A percentile compares a stretch with the other conserved stretches of the same genome.
These are phyloP conservation scores for Mucuna pruriens DNA, from an alignment of 306 rosid genomes.

Conservation along the genomic window DNA sequence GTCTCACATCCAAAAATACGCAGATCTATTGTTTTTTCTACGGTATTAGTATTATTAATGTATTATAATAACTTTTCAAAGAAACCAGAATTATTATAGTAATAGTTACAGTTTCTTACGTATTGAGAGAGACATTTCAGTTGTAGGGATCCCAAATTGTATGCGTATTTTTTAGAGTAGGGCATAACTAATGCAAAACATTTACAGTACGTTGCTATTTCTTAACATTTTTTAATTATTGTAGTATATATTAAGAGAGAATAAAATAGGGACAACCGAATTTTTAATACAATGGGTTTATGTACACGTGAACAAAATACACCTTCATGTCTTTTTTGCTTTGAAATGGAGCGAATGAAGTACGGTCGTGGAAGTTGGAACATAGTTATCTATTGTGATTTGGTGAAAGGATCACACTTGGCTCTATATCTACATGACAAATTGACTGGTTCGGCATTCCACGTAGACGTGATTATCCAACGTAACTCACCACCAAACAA, in stretches of 20 bases:
- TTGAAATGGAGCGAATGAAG: conserved; percentile 25
- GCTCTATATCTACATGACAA: conserved; percentile 1
- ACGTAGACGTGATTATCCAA: conserved; percentile 45
- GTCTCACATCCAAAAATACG: too few relatives aligned
- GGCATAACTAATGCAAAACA: not conserved
- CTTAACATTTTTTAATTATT: not conserved
- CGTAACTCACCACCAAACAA: conserved; percentile 49
- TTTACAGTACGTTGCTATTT: not conserved
- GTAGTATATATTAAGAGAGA: not conserved
- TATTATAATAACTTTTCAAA: too few relatives aligned
- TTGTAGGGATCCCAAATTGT: not conserved
- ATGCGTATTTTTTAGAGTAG: not conserved
- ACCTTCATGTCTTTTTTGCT: not conserved
- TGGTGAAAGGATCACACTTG: conserved; percentile 36
- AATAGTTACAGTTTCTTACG: too few relatives aligned
- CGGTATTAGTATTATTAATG: too few relatives aligned
- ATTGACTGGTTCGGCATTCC: conserved; percentile 9
- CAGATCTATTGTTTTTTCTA: too few relatives aligned
- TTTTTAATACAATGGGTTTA: not conserved
- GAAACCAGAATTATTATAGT: too few relatives aligned
- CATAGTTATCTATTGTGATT: conserved; percentile 35
- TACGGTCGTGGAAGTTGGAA: conserved; percentile 37
- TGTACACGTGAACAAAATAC: not conserved
- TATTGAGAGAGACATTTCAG: too few relatives aligned
- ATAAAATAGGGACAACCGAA: not conserved